Conservation (phyloP, 306 rosid species). For the Echinosophora koreensis region DNA sequence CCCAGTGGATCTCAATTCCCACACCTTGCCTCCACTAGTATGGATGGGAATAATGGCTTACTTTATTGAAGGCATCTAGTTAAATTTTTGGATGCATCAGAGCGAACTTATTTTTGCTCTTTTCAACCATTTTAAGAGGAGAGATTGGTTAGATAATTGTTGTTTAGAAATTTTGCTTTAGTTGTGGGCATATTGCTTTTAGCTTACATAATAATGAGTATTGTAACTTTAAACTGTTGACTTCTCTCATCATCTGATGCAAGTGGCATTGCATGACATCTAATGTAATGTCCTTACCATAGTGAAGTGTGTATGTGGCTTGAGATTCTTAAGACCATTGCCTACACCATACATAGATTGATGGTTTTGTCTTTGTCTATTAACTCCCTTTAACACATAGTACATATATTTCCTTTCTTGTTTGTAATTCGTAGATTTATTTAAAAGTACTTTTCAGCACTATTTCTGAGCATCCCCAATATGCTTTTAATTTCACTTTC, state of each 20-base stretch:
- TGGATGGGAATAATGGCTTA: background rate
- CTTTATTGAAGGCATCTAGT: background rate
- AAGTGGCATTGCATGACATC: background rate
- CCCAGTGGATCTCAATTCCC: background rate
- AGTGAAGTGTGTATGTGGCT: slow-evolving; percentile 5
- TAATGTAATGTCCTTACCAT: slow-evolving; percentile 2
- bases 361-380: background rate
- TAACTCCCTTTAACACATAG: background rate
- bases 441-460: background rate
- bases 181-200: background rate
- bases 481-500: background rate
- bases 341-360: background rate
- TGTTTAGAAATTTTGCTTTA: too few relatives aligned
- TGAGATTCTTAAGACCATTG: background rate
- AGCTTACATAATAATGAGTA: background rate
- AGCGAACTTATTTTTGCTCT: background rate
- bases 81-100: background rate
- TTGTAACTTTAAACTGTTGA: background rate
- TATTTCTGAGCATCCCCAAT: background rate
- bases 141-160: background rate
- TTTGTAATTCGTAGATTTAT: background rate
- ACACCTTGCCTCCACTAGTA: background rate
- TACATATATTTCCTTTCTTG: background rate
- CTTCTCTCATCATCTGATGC: background rate
- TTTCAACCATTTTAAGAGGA: background rate